Evolutionary conservation across 1,284 basidiomycete species (phyloP).

Genomic region (Xerocomus nothofagi): DNA sequence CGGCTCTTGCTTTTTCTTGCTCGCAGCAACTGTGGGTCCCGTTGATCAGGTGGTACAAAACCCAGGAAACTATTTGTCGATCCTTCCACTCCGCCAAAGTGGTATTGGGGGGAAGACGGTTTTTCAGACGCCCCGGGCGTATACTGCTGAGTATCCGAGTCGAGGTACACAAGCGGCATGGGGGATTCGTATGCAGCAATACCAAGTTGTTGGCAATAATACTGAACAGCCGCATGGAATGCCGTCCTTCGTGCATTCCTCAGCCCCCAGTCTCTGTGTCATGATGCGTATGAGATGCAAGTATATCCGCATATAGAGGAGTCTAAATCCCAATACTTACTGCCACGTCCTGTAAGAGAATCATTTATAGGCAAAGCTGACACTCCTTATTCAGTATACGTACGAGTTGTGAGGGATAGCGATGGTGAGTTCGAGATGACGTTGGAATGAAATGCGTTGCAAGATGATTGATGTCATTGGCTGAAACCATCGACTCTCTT

Average conservation of each 20-base stretch:
- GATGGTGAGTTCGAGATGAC: slow-evolving; percentile 65
- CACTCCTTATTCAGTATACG: slow-evolving; percentile 19
- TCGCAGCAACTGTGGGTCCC: slow-evolving; percentile 36
- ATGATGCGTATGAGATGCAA: slow-evolving; percentile 6
- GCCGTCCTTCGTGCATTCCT: slow-evolving; percentile 62
- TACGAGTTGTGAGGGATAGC: slow-evolving; percentile 70
- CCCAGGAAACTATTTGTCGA: slow-evolving; percentile 40
- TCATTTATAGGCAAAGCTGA: slow-evolving; percentile 13
- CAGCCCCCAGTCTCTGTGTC: slow-evolving; percentile 58
- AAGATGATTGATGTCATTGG: slow-evolving; percentile 61
- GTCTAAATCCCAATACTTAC: slow-evolving; percentile 22
- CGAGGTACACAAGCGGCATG: slow-evolving; percentile 53
- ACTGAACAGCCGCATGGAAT: slow-evolving; percentile 73
- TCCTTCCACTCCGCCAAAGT: slow-evolving; percentile 1
- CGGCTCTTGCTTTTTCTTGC: slow-evolving; percentile 50
- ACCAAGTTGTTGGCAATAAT: slow-evolving; percentile 66
- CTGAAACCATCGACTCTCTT: slow-evolving; percentile 75
- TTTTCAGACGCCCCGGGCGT: slow-evolving; percentile 16
- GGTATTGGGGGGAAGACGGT: neutral
- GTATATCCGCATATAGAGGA: neutral
- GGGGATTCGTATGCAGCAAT: slow-evolving; percentile 61
- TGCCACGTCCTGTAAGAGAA: slow-evolving; percentile 45
- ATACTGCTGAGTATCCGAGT: slow-evolving; percentile 39
- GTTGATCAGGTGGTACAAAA: slow-evolving; percentile 48
- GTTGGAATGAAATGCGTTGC: slow-evolving; percentile 62